Base-by-base conservation (phyloP, 306 rosid species). In the Pyrus pyrifolia region DNA sequence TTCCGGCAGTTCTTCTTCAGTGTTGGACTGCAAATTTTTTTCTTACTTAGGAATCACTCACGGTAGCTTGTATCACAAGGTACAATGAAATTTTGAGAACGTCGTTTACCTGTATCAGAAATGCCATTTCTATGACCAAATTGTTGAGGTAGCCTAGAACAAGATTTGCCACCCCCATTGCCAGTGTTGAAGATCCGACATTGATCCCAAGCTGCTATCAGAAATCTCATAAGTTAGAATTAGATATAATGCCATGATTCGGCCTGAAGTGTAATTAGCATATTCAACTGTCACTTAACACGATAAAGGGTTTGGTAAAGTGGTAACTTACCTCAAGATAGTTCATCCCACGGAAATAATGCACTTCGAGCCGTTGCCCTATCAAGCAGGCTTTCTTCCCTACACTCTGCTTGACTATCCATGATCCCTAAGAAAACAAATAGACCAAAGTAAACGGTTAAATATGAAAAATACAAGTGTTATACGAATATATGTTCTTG, bases 351-450 rank as follows among this genome's bases (percentile, higher is more conserved):
- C 91, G 93, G 46, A 79, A 59, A 77, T 93, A 90, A 70, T 44
- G 78, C 31, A 80, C 40, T 81, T 93, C 93, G 25, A 93, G 84
- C 0, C 91, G 89, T 87, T 93, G 97, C 8, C 96, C 94, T 0
- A 93, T 22, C 76, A 93, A 88, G 83, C 97, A 93, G 17, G 98
- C 93, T 76, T 91, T 93, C 85, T 88, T 93, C 49, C 97, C 97
- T 62, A 93, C 98, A 83, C 97, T 91, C 78, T 91, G 98, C 80
- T 93, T 93, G 14, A 91, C 98, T 76, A 93, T 93, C 98, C 98
- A 93, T 30, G 97, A 91, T 80, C 98, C 98, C 98, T 91, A 78
- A 76, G 59, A 68, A 79, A 81, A 52, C 59, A 82, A 78, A 35
- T 53, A 52, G 64, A 17, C 17, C 58, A 86, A 77, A 42, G 61